phyloP scores from a whole-genome alignment of 768 basidiomycete species.

The Termitomyces bulborhizus region DNA sequence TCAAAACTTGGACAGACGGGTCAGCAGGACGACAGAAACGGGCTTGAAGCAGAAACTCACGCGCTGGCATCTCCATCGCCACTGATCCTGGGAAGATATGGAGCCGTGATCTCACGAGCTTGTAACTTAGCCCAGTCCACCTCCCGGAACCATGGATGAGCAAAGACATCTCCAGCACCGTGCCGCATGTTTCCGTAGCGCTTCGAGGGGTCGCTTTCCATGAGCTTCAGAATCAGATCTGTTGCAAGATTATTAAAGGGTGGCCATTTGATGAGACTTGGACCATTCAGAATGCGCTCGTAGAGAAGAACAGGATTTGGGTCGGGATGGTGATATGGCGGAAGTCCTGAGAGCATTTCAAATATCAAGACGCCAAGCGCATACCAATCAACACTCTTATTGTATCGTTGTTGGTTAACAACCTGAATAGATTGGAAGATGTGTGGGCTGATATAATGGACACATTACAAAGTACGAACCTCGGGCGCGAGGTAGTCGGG shows the following conservation, averaged over 20 bases:
- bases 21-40: slow-evolving; percentile 8
- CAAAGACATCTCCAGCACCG: slow-evolving; percentile 88
- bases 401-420: slow-evolving; percentile 79
- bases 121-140: slow-evolving; percentile 85
- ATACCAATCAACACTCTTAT: slow-evolving; percentile 98
- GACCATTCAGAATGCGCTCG: slow-evolving; percentile 82
- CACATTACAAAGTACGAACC: slow-evolving; percentile 27
- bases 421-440: slow-evolving; percentile 37
- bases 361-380: slow-evolving; percentile 95
- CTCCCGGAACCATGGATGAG: slow-evolving; percentile 91
- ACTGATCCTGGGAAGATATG: slow-evolving; percentile 87
- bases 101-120: slow-evolving; percentile 85
- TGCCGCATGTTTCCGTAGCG: slow-evolving; percentile 87
- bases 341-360: slow-evolving; percentile 95
- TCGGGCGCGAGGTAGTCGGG: slow-evolving; percentile 98
- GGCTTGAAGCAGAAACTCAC: slow-evolving; percentile 38
- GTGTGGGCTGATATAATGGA: slow-evolving; percentile 8
- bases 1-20: slow-evolving; percentile 54
- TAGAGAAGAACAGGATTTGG: slow-evolving; percentile 83
- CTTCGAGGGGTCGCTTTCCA: slow-evolving; percentile 84
- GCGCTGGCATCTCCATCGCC: slow-evolving; percentile 96
- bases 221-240: slow-evolving; percentile 84
- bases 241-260: slow-evolving; percentile 69
- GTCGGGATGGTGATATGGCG: slow-evolving; percentile 89
- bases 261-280: slow-evolving; percentile 75